These are phyloP conservation scores for Cotoneaster glaucophyllus DNA, from an alignment of 306 rosid species.

Conservation along the genomic window DNA sequence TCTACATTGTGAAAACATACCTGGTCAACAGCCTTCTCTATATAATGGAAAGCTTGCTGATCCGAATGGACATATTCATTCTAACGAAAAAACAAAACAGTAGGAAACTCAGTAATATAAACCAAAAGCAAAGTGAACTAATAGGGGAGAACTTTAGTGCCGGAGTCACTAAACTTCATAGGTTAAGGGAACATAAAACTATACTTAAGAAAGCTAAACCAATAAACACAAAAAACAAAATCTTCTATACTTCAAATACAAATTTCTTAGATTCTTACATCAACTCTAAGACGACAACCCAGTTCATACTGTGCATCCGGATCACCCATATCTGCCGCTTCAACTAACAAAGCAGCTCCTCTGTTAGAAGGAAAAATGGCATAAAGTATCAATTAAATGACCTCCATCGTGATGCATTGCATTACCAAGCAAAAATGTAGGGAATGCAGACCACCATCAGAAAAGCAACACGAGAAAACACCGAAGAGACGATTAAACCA, in stretches of 20 bases:
- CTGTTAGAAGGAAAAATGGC: constrained; percentile 30
- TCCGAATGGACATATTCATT: constrained; percentile 75
- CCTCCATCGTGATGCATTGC: background rate
- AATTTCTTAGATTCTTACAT: constrained; percentile 30
- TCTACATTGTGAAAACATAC: constrained; percentile 35
- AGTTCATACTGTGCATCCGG: constrained; percentile 81
- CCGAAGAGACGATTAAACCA: background rate
- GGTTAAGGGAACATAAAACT: too few relatives aligned
- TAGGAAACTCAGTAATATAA: background rate
- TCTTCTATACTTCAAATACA: background rate
- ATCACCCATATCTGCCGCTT: constrained; percentile 95
- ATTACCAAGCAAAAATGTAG: background rate
- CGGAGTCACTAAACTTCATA: too few relatives aligned
- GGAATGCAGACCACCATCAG: background rate
- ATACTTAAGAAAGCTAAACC: background rate
- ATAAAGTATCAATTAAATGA: background rate
- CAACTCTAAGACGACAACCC: constrained; percentile 76
- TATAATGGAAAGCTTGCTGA: constrained; percentile 85
- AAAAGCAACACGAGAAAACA: constrained; percentile 5
- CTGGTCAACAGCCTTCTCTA: constrained; percentile 96
- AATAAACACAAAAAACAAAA: background rate
- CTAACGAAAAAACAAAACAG: constrained; percentile 27
- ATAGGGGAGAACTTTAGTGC: background rate
- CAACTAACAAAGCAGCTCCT: constrained; percentile 82
- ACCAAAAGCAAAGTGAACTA: background rate